phyloP scores from a whole-genome alignment of 1,284 basidiomycete genomes.

The Irpex sp. region DNA sequence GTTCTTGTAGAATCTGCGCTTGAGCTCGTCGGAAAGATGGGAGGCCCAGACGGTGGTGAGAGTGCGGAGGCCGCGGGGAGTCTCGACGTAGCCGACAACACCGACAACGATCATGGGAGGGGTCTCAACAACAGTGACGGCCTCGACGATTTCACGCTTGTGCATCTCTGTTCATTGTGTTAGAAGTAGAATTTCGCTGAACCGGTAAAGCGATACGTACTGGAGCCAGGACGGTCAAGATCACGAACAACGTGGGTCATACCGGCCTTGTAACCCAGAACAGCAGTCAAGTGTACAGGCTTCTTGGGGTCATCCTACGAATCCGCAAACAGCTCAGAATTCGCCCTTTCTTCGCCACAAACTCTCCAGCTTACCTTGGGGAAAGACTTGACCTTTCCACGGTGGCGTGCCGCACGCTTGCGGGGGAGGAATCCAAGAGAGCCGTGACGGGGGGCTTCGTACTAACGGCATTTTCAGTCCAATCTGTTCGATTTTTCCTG shows the following conservation, averaged over 20 bases:
- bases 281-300: constrained; percentile 97
- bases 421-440: constrained; percentile 92
- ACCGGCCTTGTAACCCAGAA: constrained; percentile 99
- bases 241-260: constrained; percentile 99
- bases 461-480: constrained; percentile 45
- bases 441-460: constrained; percentile 93
- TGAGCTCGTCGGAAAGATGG: constrained; percentile 86
- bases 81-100: constrained; percentile 99
- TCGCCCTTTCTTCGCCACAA: neutral
- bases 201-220: constrained; percentile 45
- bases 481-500: constrained; percentile 5
- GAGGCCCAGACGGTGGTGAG: constrained; percentile 84
- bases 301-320: constrained; percentile 97
- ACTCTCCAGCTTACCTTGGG: constrained; percentile 65
- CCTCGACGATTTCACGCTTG: constrained; percentile 99
- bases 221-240: constrained; percentile 98
- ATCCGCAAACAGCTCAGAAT: constrained; percentile 11
- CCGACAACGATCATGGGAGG: constrained; percentile 97
- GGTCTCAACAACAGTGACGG: constrained; percentile 94
- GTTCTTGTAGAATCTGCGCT: constrained; percentile 99
- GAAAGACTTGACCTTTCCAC: constrained; percentile 98
- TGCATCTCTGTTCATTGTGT: constrained; percentile 80
- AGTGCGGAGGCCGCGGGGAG: constrained; percentile 95
- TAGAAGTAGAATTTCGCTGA: constrained; percentile 10
- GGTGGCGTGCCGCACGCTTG: constrained; percentile 94